phyloP scores from a whole-genome alignment of 352 stramenopile genomes.

The Phytophthora fragariae region DNA sequence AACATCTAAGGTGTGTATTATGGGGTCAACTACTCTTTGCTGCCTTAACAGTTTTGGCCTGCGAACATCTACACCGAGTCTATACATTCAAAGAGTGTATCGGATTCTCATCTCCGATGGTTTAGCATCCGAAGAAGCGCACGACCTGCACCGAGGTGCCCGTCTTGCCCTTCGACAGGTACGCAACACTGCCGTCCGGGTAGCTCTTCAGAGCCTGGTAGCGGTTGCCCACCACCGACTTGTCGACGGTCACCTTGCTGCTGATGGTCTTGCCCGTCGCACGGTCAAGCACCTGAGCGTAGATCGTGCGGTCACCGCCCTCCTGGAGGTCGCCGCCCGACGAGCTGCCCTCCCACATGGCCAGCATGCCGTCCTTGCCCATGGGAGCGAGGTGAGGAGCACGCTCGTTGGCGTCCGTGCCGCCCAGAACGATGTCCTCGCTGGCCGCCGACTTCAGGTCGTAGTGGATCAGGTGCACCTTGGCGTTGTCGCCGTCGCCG shows the following conservation, averaged over 20 bases:
- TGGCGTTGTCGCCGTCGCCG: conserved; percentile 43
- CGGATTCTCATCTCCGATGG: neutral
- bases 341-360: conserved; percentile 50
- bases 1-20: neutral
- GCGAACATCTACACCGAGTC: neutral
- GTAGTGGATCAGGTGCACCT: conserved; percentile 61
- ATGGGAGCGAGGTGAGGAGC: conserved; percentile 53
- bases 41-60: neutral
- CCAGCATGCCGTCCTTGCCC: conserved; percentile 43
- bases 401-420: conserved; percentile 52
- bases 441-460: conserved; percentile 23
- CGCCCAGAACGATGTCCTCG: conserved; percentile 55
- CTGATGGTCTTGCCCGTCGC: conserved; percentile 43
- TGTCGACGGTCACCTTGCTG: no score
- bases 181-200: conserved; percentile 54
- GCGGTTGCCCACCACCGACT: conserved; percentile 49
- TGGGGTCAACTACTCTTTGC: neutral
- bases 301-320: conserved; percentile 39
- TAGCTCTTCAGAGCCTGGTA: conserved; percentile 62
- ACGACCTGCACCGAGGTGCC: conserved; percentile 51
- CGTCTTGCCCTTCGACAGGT: conserved; percentile 50
- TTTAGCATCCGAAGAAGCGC: conserved; percentile 48
- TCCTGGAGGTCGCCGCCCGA: conserved; percentile 36
- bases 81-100: neutral
- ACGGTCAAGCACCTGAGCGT: conserved; percentile 51